These are phyloP conservation scores for Asclepias syriaca DNA, from an alignment of 257 asterid species.

Conservation along the genomic window DNA sequence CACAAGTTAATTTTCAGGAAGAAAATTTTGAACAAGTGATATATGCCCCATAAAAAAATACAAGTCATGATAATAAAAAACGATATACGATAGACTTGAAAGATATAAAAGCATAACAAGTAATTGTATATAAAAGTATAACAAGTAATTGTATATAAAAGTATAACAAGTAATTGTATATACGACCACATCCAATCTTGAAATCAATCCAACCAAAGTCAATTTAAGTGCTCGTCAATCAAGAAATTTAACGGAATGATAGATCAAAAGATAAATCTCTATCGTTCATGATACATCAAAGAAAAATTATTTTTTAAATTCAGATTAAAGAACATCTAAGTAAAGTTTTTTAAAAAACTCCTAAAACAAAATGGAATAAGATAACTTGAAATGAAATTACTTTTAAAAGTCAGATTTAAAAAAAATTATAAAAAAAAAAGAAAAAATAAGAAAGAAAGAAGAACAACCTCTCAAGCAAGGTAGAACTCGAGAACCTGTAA, in stretches of 20 bases:
- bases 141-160: no score
- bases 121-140: not conserved
- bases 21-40: not conserved
- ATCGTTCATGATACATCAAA: not conserved
- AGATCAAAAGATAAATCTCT: not conserved
- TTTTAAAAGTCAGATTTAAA: not conserved
- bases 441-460: not conserved
- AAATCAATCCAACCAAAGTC: not conserved
- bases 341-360: not conserved
- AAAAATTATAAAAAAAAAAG: not conserved
- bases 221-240: not conserved
- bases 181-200: not conserved
- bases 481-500: not conserved
- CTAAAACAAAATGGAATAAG: not conserved
- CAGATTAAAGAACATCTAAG: not conserved
- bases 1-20: not conserved
- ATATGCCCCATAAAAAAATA: not conserved
- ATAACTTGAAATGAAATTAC: not conserved
- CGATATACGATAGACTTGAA: not conserved
- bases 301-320: not conserved
- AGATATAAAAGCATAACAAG: not conserved
- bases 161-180: no score
- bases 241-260: not conserved
- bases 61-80: not conserved
- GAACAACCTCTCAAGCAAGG: not conserved